Base-by-base conservation (phyloP, 257 asterid genomes). In the Gynochthodes officinalis region DNA sequence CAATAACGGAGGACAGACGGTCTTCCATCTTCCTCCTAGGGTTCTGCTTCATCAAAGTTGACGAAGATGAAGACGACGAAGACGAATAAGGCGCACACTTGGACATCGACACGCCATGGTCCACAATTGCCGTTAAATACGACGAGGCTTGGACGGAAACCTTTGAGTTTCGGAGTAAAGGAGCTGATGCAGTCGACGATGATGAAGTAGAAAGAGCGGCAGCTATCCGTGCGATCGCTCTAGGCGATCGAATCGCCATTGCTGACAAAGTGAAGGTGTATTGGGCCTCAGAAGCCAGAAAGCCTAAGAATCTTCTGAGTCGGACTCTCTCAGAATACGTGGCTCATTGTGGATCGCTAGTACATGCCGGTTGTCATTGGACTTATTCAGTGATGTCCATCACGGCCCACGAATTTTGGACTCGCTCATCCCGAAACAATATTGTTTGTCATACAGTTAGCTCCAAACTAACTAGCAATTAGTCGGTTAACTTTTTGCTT, bases 1-100 rank as follows among this genome's bases (percentile, higher is more conserved):
- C 98, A 27, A 87, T 85, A 12, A 90, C 97, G 76, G 90, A 80
- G 78, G 96, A 86, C 43, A 92, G 89, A 44, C 96, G 97, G 60
- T 92, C 96, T 23, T 58, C 53, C 55, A 72, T 23, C 76, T 86
- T 86, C 77, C 77, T 62, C 14, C 61, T 71, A 39, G 86, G 60
- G 42, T 76, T 67, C 79, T 75, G 44, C 48, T 80, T 40, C 69
- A 18, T 40, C 69, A 37, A 44, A 52, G 83, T 53, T n/a, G 82
- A 69, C 44, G 85, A 62, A 5, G 75, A 65, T 0, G 81, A 68
- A 2, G 82, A 72, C 1, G 21, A 79, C 32, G 82, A 81, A 4
- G 86, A 80, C 19, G 88, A 79, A 43, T 78, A 85, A 11, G 81
- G 73, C 5, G 75, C 55, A 40, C 75, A 78, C 70, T 87, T 77